phyloP scores from a whole-genome alignment of 192 early-diverging fungal genomes.

The Mortierella antarctica region DNA sequence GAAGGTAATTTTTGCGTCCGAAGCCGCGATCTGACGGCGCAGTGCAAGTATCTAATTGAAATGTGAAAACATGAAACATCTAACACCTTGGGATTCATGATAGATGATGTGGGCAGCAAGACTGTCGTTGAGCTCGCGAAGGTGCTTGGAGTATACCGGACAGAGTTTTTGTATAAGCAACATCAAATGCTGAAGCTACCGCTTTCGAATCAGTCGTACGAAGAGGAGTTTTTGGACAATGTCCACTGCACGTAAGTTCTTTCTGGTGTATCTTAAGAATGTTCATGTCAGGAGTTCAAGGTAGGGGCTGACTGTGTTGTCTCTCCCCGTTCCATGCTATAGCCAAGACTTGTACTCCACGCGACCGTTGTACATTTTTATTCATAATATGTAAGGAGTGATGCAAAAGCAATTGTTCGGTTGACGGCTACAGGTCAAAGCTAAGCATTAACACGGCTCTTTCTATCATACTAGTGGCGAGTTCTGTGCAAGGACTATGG shows the following conservation, averaged over 20 bases:
- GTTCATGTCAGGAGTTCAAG: not conserved
- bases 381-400: conserved; percentile 53
- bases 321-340: not conserved
- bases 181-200: conserved; percentile 52
- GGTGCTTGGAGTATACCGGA: conserved; percentile 39
- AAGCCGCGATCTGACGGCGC: too few species aligned
- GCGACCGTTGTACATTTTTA: conserved; percentile 52
- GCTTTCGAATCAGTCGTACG: conserved; percentile 32
- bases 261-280: not conserved
- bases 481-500: conserved; percentile 33
- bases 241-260: conserved; percentile 52
- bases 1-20: conserved; percentile 29
- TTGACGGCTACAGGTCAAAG: not conserved
- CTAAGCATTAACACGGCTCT: not conserved
- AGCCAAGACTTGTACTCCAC: conserved; percentile 31
- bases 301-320: not conserved
- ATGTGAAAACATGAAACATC: too few species aligned
- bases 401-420: not conserved
- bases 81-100: too few species aligned
- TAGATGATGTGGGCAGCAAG: conserved; percentile 13
- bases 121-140: conserved; percentile 25
- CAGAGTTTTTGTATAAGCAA: conserved; percentile 40
- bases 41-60: too few species aligned
- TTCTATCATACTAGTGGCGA: conserved; percentile 18
- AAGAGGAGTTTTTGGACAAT: conserved; percentile 27